Percentiles rank a stretch among this genome's conserved stretches.
Evolutionary conservation across 352 stramenopile species (phyloP).

Genomic region (Globisporangium paroecandrum): DNA sequence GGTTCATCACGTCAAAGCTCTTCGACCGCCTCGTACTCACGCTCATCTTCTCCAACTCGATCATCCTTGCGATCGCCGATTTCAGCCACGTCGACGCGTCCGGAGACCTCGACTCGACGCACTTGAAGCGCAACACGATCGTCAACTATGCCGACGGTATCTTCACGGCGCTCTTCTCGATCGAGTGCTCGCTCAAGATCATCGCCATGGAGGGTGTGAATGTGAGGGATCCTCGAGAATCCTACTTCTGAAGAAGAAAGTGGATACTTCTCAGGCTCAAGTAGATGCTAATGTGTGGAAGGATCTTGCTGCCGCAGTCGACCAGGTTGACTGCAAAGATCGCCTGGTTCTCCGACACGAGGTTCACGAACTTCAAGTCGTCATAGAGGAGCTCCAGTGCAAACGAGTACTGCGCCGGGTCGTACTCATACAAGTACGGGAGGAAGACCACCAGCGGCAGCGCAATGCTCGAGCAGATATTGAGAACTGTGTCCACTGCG

Average conservation of each 20-base stretch:
- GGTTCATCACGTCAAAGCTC: constrained; percentile 41
- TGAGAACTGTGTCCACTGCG: no score
- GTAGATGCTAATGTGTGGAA: constrained; percentile 17
- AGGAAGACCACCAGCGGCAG: constrained; percentile 29
- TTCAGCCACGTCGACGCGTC: constrained; percentile 37
- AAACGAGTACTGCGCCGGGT: constrained; percentile 29
- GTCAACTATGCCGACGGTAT: constrained; percentile 43
- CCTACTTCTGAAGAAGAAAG: no score
- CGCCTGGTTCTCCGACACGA: constrained; percentile 30
- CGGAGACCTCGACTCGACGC: constrained; percentile 29
- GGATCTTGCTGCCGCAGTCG: background rate
- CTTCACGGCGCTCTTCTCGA: constrained; percentile 79
- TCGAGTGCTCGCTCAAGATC: constrained; percentile 87
- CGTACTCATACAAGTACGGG: constrained; percentile 25
- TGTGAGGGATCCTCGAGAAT: no score
- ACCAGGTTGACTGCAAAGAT: background rate
- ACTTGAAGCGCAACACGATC: constrained; percentile 46
- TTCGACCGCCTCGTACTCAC: constrained; percentile 65
- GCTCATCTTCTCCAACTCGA: constrained; percentile 77
- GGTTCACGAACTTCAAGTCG: constrained; percentile 23
- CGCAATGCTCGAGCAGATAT: constrained; percentile 16
- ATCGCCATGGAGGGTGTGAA: constrained; percentile 41
- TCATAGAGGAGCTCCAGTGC: constrained; percentile 4
- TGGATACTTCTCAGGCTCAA: constrained; percentile 44
- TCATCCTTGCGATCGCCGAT: constrained; percentile 74